phyloP scores from a whole-genome alignment of 164 flowering plant species.

The Protea cynaroides region DNA sequence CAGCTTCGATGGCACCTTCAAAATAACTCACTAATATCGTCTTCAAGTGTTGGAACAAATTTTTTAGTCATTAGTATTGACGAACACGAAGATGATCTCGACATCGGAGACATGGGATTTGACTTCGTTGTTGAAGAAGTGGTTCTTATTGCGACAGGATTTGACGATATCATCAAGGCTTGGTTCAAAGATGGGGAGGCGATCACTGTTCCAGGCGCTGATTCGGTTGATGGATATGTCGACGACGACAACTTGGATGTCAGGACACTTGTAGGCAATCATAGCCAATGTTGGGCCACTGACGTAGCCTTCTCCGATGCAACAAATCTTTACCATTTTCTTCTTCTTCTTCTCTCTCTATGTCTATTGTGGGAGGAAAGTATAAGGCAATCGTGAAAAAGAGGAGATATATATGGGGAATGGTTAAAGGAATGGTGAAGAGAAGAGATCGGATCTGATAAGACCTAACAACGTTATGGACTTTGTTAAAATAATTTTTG shows the following conservation, averaged over 20 bases:
- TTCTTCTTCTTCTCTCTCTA: neutral
- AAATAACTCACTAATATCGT: too few relatives aligned
- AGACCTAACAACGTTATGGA: too few relatives aligned
- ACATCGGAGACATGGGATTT: slow-evolving; percentile 18
- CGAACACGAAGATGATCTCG: slow-evolving; percentile 21
- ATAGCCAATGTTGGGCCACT: slow-evolving; percentile 26
- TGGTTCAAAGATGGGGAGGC: slow-evolving; percentile 23
- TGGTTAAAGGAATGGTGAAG: too few relatives aligned
- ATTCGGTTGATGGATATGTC: slow-evolving; percentile 22
- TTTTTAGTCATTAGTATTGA: too few relatives aligned
- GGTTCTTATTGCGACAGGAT: slow-evolving; percentile 18
- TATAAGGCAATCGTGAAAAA: neutral
- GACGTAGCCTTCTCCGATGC: slow-evolving; percentile 23
- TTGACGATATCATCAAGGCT: slow-evolving; percentile 21
- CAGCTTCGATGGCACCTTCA: too few relatives aligned
- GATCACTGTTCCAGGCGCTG: slow-evolving; percentile 22
- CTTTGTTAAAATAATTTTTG: too few relatives aligned
- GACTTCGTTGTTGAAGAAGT: slow-evolving; percentile 20
- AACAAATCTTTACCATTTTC: slow-evolving; percentile 17
- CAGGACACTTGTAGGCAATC: slow-evolving; percentile 21
- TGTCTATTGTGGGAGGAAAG: neutral
- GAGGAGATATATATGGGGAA: too few relatives aligned
- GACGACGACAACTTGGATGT: slow-evolving; percentile 19
- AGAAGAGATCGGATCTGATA: too few relatives aligned
- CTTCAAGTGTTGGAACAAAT: too few relatives aligned